A percentile compares a stretch with the other conserved stretches of the same genome.
Conservation (phyloP, 2,329 filamentous ascomycete species). For the Monosporascus sp. region DNA sequence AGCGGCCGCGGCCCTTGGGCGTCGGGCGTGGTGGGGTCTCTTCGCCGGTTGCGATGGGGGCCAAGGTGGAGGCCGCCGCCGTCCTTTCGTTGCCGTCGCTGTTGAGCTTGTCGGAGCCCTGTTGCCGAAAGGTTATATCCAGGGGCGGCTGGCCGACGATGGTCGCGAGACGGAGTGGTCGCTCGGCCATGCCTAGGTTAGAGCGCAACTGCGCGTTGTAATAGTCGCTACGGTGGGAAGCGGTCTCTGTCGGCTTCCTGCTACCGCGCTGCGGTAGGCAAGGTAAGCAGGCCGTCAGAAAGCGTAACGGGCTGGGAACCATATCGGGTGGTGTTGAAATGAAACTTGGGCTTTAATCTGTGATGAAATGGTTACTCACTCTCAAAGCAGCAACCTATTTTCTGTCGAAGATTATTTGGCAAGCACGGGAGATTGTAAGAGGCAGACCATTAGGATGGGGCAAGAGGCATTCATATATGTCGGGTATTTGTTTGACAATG, state of each 20-base stretch:
- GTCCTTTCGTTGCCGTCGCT: neutral
- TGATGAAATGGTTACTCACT: slow-evolving; percentile 9
- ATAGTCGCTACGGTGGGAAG: neutral
- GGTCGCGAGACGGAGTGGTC: slow-evolving; percentile 3
- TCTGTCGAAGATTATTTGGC: neutral
- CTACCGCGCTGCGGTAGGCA: slow-evolving; percentile 6
- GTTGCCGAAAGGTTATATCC: neutral
- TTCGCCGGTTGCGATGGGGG: neutral
- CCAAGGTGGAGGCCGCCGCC: neutral
- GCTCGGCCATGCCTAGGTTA: slow-evolving; percentile 9
- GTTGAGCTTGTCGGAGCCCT: neutral
- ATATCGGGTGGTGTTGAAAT: neutral
- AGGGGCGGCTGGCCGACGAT: neutral
- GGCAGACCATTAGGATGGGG: neutral
- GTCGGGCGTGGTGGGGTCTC: neutral
- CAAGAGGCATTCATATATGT: neutral
- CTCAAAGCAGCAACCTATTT: slow-evolving; percentile 6
- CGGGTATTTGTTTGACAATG: neutral
- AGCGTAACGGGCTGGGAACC: neutral
- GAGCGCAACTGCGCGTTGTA: slow-evolving; percentile 12
- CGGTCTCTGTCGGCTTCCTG: neutral
- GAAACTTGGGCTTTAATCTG: neutral
- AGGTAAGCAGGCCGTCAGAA: slow-evolving; percentile 6
- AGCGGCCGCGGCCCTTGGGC: neutral
- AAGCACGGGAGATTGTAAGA: neutral